Conservation (phyloP, 2,329 filamentous ascomycete genomes). For the Penicillium thymicola region DNA sequence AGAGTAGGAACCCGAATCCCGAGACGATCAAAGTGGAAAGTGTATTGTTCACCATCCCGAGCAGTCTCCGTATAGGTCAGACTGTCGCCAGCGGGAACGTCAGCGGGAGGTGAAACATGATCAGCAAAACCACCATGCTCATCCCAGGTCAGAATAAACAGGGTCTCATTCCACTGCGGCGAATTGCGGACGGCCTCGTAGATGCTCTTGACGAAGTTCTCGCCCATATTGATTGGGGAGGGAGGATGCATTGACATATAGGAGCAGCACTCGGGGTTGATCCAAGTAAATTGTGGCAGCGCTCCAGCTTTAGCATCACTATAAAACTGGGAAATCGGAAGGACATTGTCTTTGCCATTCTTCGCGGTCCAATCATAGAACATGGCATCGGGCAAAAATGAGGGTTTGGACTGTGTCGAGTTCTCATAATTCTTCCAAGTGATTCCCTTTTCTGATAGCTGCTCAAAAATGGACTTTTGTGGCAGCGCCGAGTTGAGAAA, state of each 20-base stretch:
- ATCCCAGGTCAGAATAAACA: slow-evolving; percentile 49
- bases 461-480: slow-evolving; percentile 41
- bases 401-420: slow-evolving; percentile 30
- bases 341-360: slow-evolving; percentile 34
- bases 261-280: slow-evolving; percentile 52
- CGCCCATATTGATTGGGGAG: slow-evolving; percentile 45
- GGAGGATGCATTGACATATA: slow-evolving; percentile 50
- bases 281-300: slow-evolving; percentile 47
- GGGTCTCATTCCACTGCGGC: slow-evolving; percentile 48
- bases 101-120: slow-evolving; percentile 44
- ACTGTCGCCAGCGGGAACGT: slow-evolving; percentile 40
- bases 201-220: slow-evolving; percentile 46
- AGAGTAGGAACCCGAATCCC: slow-evolving; percentile 33
- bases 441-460: slow-evolving; percentile 40
- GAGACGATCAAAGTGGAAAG: slow-evolving; percentile 32
- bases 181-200: slow-evolving; percentile 46
- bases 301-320: slow-evolving; percentile 44
- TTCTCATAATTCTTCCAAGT: slow-evolving; percentile 50
- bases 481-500: slow-evolving; percentile 37
- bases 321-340: slow-evolving; percentile 44
- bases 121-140: slow-evolving; percentile 50
- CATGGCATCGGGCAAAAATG: slow-evolving; percentile 43
- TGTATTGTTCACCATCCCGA: slow-evolving; percentile 27
- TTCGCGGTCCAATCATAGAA: slow-evolving; percentile 38
- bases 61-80: slow-evolving; percentile 34